Evolutionary conservation across 2,329 filamentous ascomycete genomes (phyloP), one percentile per base, ranked within the genome.

Genomic region (Didymella lethalis): DNA sequence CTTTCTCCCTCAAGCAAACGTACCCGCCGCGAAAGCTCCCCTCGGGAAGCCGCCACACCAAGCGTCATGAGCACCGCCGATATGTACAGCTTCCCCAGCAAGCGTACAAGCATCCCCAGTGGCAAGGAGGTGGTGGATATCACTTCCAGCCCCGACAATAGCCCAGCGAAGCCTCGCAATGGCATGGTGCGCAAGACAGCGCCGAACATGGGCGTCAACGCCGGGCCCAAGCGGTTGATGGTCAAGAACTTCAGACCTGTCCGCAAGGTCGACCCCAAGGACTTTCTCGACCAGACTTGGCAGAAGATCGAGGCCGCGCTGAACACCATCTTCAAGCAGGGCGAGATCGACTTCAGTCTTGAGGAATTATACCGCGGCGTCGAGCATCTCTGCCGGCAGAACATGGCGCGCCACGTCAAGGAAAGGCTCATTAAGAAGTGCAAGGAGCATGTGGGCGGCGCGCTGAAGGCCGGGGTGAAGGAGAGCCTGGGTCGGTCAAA

Each of bases 341-440:
- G 85, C 52, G 86, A 90, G 1, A 70, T 76, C 54, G 72, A 75
- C 48, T 80, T 81, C 65, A 93, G 93, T n/a, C 82, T 96, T 36
- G 95, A 98, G 77, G 89, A 91, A 67, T 82, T 99, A 14, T 98
- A 97, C 75, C 87, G 92, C 48, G 92, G 91, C 4, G 92, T 96
- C 1, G 95, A 99, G 82, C 93, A 97, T 73, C 84, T 96, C 11
- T 99, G 95, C 75, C 86, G 92, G 52, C 90, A 90, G 68, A 90
- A 89, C 1, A 85, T 88, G 67, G 90, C 91, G 2, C 83, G 85
- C 18, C 83, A 86, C 54, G 78, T 97, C 53, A 90, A 88, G 68
- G 81, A 84, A 40, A 84, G 85, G 72, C 81, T 98, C 48, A 84
- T 87, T 64, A 80, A 82, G 11, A 85, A 86, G 64, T 92, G 90